Evolutionary conservation across 768 basidiomycete genomes (phyloP).

Genomic region (Ramaria sp.): DNA sequence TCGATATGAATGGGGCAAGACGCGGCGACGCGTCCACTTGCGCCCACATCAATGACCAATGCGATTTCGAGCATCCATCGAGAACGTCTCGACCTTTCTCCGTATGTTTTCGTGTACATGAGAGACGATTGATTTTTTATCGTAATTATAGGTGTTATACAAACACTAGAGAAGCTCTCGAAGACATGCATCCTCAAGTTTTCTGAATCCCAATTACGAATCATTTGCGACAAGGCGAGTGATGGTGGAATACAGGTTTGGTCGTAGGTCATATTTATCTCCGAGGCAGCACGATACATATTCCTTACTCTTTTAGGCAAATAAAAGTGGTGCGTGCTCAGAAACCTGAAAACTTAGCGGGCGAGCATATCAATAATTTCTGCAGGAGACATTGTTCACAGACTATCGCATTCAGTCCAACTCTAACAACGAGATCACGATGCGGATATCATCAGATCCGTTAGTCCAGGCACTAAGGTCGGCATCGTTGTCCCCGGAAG

Average conservation of each 20-base stretch:
- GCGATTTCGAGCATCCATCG: slow-evolving; percentile 53
- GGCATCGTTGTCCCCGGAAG: slow-evolving; percentile 36
- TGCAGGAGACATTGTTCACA: slow-evolving; percentile 42
- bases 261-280: slow-evolving; percentile 41
- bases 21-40: not conserved
- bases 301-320: slow-evolving; percentile 8
- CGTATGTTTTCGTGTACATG: slow-evolving; percentile 21
- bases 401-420: slow-evolving; percentile 84
- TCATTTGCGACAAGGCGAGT: slow-evolving; percentile 72
- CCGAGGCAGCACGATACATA: not conserved
- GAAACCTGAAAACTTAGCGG: slow-evolving; percentile 47
- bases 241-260: slow-evolving; percentile 86
- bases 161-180: slow-evolving; percentile 74
- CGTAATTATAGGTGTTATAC: slow-evolving; percentile 49
- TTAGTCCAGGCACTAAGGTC: slow-evolving; percentile 67
- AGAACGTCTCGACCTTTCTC: slow-evolving; percentile 46
- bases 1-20: too few species aligned
- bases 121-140: not conserved
- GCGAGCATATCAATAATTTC: not conserved
- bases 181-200: slow-evolving; percentile 79
- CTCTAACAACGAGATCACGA: slow-evolving; percentile 67
- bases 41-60: slow-evolving; percentile 22
- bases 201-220: slow-evolving; percentile 58
- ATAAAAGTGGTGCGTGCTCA: slow-evolving; percentile 15
- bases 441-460: slow-evolving; percentile 63